Base-by-base conservation (phyloP, 2,329 filamentous ascomycete genomes). In the Ascochyta lentis region DNA sequence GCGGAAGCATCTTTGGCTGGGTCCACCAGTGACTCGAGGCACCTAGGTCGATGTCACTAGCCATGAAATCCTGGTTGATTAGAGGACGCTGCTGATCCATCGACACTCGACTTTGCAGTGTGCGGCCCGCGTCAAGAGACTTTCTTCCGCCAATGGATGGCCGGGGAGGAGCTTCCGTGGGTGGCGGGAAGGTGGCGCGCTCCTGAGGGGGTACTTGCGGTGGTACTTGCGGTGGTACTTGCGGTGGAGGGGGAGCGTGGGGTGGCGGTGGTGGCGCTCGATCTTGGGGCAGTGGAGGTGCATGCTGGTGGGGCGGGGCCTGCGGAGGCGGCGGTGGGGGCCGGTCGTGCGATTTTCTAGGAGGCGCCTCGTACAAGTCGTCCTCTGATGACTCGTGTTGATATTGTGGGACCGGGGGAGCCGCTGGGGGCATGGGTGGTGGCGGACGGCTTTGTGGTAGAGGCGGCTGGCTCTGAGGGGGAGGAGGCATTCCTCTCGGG, bases 21-120 rank as follows among this genome's bases (percentile, higher is more conserved):
- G 89, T 86, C 93, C 94, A 99, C 95, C 95, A 99, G 46, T 88
- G 84, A 16, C 86, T 90, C 45, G 84, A 83, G 40, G 84, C 81
- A 12, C 86, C 88, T 34, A 98, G 81, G 68, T 98, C 93, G 52
- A 98, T 78, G 57, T 98, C 93, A 52, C 88, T 88, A 37, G 95
- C 95, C 59, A 98, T 94, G 70, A 88, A 96, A 1, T 92, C 91
- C 40, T 89, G 87, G 56, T 87, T 83, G 8, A 49, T 12, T 6
- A 88, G 89, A 1, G 91, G 88, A 42, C 94, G 86, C 35, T 84
- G 77, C 52, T 90, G 80, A 63, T 99, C 95, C 76, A 90, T 86
- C 3, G 92, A 96, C 55, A 83, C 78, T 50, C 87, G 83, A 24
- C 78, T 70, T 49, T 75, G 78, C 26, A 78, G 72, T 15, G 76